These are phyloP conservation scores for Leishmania amazonensis DNA, from an alignment of 208 protist genomes.

Conservation along the genomic window DNA sequence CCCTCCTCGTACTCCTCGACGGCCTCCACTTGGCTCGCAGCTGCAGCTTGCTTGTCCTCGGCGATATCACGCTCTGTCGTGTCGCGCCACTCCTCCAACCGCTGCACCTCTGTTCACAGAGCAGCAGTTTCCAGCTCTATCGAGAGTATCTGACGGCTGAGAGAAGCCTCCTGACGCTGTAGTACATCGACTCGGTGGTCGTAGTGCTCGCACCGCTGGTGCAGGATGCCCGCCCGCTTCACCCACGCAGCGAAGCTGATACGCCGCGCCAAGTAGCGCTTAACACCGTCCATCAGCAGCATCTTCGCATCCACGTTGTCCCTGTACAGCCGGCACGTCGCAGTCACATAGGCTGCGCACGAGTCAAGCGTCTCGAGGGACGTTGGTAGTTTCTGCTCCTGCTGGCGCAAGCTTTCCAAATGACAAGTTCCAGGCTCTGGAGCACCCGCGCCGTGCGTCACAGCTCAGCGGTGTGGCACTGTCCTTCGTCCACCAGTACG, in stretches of 20 bases:
- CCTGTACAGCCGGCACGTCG: conserved; percentile 10
- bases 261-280: background rate
- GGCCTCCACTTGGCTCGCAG: background rate
- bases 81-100: background rate
- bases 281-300: background rate
- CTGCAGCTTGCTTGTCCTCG: background rate
- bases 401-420: background rate
- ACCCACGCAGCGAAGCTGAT: background rate
- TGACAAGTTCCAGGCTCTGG: background rate
- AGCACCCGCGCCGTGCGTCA: background rate
- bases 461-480: conserved; percentile 3
- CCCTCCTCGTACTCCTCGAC: conserved; percentile 14
- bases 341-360: background rate
- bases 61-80: background rate
- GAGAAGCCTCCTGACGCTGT: background rate
- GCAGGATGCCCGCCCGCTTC: background rate
- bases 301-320: conserved; percentile 6
- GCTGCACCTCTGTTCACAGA: background rate
- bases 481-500: background rate
- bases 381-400: background rate
- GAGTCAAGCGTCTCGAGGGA: background rate
- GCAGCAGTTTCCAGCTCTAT: background rate
- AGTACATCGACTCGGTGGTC: background rate
- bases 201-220: background rate
- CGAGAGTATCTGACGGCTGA: background rate